These are phyloP conservation scores for Dendrostoma leiphaemia DNA, from an alignment of 2,329 filamentous ascomycete genomes.

Conservation along the genomic window DNA sequence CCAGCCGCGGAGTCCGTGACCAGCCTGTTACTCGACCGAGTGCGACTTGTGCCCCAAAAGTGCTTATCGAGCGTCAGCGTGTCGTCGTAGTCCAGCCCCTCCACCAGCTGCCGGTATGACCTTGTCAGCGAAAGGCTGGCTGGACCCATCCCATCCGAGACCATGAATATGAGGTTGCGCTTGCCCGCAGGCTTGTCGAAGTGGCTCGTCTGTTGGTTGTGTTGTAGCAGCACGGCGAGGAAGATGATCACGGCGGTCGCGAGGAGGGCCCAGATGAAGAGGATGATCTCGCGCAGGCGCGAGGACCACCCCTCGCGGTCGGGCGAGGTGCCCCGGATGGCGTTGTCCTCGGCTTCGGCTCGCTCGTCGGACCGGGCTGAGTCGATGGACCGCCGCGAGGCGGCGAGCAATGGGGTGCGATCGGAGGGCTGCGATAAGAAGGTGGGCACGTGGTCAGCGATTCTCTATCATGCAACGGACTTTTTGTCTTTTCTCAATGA, in stretches of 20 bases:
- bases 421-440: slow-evolving; percentile 35
- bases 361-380: slow-evolving; percentile 29
- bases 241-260: slow-evolving; percentile 78
- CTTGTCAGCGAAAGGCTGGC: slow-evolving; percentile 85
- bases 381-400: slow-evolving; percentile 27
- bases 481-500: background rate
- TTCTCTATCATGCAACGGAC: background rate
- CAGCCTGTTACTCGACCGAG: slow-evolving; percentile 77
- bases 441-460: background rate
- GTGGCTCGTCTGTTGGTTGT: slow-evolving; percentile 55
- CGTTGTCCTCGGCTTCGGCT: slow-evolving; percentile 31
- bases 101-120: slow-evolving; percentile 76
- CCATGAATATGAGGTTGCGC: slow-evolving; percentile 97
- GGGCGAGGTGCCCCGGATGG: slow-evolving; percentile 25
- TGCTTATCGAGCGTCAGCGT: slow-evolving; percentile 81
- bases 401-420: slow-evolving; percentile 41
- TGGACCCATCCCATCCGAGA: slow-evolving; percentile 97
- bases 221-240: slow-evolving; percentile 74
- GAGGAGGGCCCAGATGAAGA: slow-evolving; percentile 80
- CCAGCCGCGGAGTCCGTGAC: slow-evolving; percentile 97
- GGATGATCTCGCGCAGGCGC: slow-evolving; percentile 65
- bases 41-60: slow-evolving; percentile 86
- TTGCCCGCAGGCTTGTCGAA: slow-evolving; percentile 54
- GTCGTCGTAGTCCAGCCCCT: slow-evolving; percentile 71
- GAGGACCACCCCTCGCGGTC: slow-evolving; percentile 20